Evolutionary conservation across 345 rosid genomes (phyloP).

Genomic region (Mallotus nudiflorus): DNA sequence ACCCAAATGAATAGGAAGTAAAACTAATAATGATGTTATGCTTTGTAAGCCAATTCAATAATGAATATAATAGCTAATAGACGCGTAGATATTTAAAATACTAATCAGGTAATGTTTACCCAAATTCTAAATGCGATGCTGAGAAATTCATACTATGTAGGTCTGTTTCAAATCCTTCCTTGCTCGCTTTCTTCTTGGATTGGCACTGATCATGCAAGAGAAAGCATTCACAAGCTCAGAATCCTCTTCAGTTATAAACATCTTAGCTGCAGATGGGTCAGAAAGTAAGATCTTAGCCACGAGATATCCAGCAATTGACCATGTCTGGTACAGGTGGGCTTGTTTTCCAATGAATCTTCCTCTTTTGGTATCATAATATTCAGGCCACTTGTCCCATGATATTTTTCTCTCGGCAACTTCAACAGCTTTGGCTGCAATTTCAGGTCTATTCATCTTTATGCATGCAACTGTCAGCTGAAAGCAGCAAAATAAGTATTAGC

Average conservation of each 20-base stretch:
- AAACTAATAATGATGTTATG: not conserved
- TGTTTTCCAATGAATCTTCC: constrained; percentile 53
- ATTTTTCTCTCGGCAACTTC: constrained; percentile 44
- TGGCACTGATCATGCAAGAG: constrained; percentile 54
- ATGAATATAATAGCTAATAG: not conserved
- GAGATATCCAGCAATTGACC: constrained; percentile 57
- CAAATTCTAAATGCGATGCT: not conserved
- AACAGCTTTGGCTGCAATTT: constrained; percentile 46
- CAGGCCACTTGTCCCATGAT: constrained; percentile 53
- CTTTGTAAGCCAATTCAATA: not conserved
- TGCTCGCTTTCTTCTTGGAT: constrained; percentile 53
- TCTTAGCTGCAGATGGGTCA: constrained; percentile 42
- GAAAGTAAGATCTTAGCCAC: constrained; percentile 52
- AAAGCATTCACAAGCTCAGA: constrained; percentile 47
- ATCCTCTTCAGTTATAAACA: constrained; percentile 50
- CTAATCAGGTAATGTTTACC: constrained; percentile 10
- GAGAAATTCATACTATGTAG: constrained; percentile 40
- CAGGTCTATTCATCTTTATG: constrained; percentile 53
- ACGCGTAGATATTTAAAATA: not conserved
- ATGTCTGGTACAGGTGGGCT: constrained; percentile 47
- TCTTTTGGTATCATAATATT: constrained; percentile 53
- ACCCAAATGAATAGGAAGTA: constrained; percentile 9
- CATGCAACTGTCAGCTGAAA: constrained; percentile 55
- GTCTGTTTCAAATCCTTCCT: constrained; percentile 38
- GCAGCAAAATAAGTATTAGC: constrained; percentile 7